Percentiles rank a stretch among this genome's conserved stretches.
phyloP scores from a whole-genome alignment of 129 eudicot species.

The Helichrysum umbraculigerum region DNA sequence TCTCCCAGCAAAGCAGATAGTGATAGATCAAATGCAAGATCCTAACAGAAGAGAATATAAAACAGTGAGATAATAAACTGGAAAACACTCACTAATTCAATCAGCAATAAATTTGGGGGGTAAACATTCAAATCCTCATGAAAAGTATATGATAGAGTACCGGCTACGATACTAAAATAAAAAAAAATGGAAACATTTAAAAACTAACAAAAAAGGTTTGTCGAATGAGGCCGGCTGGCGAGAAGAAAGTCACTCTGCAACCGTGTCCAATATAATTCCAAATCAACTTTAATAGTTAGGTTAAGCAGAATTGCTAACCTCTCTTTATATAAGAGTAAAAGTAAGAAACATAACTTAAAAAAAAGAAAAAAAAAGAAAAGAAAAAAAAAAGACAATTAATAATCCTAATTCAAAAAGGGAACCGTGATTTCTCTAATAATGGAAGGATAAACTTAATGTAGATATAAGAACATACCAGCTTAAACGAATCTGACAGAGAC shows the following conservation, averaged over 20 bases:
- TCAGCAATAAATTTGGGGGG: not conserved
- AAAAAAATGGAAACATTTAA: no score
- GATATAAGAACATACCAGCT: constrained; percentile 56
- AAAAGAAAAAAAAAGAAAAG: no score
- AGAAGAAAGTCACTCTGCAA: not conserved
- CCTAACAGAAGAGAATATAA: constrained; percentile 40
- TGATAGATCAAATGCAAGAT: constrained; percentile 89
- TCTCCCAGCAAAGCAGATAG: constrained; percentile 91
- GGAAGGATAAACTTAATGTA: not conserved
- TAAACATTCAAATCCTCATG: not conserved
- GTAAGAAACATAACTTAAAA: not conserved
- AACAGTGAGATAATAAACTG: constrained; percentile 15
- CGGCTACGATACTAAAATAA: not conserved
- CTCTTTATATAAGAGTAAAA: not conserved
- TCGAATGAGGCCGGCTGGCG: not conserved
- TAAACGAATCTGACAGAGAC: constrained; percentile 77
- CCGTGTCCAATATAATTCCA: no score
- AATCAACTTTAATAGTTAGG: not conserved
- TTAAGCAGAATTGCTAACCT: not conserved
- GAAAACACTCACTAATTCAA: not conserved
- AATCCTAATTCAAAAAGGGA: not conserved
- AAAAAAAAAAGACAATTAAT: not conserved
- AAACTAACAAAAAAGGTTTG: not conserved
- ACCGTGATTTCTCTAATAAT: not conserved
- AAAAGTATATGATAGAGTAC: not conserved